Evolutionary conservation across 805 yeast genomes (phyloP).

Genomic region (Wickerhamia fluorescens): DNA sequence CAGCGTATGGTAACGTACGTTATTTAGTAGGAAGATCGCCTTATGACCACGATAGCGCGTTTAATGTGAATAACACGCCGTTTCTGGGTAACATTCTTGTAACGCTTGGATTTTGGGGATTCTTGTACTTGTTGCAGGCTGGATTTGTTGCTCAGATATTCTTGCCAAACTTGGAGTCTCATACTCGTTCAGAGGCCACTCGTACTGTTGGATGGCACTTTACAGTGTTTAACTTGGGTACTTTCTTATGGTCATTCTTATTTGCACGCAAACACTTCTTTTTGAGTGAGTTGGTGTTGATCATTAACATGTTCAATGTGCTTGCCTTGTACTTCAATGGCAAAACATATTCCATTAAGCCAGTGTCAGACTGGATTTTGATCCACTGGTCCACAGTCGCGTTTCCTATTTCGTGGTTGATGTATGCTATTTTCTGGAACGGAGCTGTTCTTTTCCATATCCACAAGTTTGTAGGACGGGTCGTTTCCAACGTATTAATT

Average conservation of each 20-base stretch:
- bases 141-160: constrained; percentile 42
- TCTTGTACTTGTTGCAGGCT: constrained; percentile 47
- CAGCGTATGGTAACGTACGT: constrained; percentile 49
- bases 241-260: constrained; percentile 56
- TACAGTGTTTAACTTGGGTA: constrained; percentile 50
- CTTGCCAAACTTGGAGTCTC: constrained; percentile 19
- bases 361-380: constrained; percentile 44
- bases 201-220: constrained; percentile 54
- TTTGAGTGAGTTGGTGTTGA: constrained; percentile 49
- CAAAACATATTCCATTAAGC: constrained; percentile 51
- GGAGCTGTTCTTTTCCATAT: constrained; percentile 73
- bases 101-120: constrained; percentile 50
- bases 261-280: constrained; percentile 56
- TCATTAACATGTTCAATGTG: constrained; percentile 55
- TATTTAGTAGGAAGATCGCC: constrained; percentile 52
- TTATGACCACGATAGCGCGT: constrained; percentile 39
- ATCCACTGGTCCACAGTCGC: constrained; percentile 64
- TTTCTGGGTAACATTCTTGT: constrained; percentile 53
- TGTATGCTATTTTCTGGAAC: constrained; percentile 75
- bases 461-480: constrained; percentile 50
- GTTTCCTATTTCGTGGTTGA: constrained; percentile 67
- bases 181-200: constrained; percentile 19
- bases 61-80: constrained; percentile 57
- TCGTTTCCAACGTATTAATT: constrained; percentile 64
- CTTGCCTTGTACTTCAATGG: constrained; percentile 48